Conservation (phyloP, 163 green algal species). For the Volvox carteri region DNA sequence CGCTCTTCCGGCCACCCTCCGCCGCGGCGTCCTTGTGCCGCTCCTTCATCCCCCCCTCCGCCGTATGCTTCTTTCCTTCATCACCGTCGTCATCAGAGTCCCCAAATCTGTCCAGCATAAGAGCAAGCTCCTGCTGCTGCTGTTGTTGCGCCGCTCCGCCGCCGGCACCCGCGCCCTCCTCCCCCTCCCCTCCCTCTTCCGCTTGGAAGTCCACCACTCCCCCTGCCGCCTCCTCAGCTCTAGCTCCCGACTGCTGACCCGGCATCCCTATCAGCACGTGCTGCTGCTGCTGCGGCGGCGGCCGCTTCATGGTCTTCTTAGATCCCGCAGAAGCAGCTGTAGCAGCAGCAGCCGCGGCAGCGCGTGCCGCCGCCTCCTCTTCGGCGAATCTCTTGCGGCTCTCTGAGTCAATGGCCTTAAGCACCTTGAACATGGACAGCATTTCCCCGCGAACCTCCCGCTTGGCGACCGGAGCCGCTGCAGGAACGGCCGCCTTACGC, state of each 20-base stretch:
- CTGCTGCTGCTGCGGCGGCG: background rate
- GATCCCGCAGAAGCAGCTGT: background rate
- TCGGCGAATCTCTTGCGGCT: conserved; percentile 13
- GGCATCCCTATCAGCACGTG: background rate
- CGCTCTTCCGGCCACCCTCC: background rate
- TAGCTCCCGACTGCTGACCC: background rate
- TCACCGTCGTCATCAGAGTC: conserved; percentile 13
- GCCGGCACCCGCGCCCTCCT: background rate
- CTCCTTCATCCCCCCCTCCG: no score
- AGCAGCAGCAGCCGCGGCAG: background rate
- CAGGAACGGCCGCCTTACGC: background rate
- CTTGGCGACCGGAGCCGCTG: background rate
- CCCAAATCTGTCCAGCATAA: background rate
- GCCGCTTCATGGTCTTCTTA: background rate
- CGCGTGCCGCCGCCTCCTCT: background rate
- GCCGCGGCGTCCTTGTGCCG: background rate
- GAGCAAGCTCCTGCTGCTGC: background rate
- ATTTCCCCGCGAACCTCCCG: conserved; percentile 44
- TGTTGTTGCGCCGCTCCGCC: background rate
- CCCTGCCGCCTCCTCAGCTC: background rate
- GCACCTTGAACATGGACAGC: conserved; percentile 51
- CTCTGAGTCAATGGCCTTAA: conserved; percentile 41
- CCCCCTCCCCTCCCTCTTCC: background rate
- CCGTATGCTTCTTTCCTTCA: background rate
- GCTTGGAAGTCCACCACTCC: background rate